phyloP scores from a whole-genome alignment of 306 rosid species.

The Sphenostylis stenocarpa region DNA sequence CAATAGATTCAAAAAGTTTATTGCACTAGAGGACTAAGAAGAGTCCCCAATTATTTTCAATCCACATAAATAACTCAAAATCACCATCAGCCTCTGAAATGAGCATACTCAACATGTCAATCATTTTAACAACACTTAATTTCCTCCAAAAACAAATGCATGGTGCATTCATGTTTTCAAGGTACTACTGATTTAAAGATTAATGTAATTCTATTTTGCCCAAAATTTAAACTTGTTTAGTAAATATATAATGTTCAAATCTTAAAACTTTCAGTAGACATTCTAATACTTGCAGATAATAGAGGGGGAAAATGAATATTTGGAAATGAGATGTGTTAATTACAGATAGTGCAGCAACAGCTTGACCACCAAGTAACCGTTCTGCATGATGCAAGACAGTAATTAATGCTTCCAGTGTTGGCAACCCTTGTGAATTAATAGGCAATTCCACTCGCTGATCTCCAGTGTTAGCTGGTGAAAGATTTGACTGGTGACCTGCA shows the following conservation, averaged over 20 bases:
- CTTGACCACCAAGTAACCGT: constrained; percentile 64
- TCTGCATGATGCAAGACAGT: constrained; percentile 73
- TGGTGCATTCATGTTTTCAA: not conserved
- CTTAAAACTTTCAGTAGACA: not conserved
- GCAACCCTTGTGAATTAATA: constrained; percentile 75
- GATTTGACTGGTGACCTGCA: constrained; percentile 52
- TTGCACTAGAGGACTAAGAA: not conserved
- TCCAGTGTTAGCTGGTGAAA: constrained; percentile 47
- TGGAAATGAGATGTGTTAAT: constrained; percentile 34
- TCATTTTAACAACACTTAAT: not conserved
- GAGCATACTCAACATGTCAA: constrained; percentile 18
- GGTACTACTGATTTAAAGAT: not conserved
- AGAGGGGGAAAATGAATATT: constrained; percentile 9
- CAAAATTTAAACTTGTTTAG: not conserved
- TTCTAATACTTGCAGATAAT: constrained; percentile 1
- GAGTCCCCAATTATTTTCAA: constrained; percentile 3
- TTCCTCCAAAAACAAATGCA: not conserved
- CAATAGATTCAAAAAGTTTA: not conserved
- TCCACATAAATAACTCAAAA: not conserved
- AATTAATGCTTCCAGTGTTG: constrained; percentile 79
- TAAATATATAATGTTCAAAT: not conserved
- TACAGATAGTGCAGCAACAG: constrained; percentile 88
- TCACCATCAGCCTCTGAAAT: constrained; percentile 12
- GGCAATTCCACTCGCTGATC: constrained; percentile 70
- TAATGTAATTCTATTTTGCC: not conserved